Percentiles rank a stretch among this genome's conserved stretches.
Evolutionary conservation across 1,284 basidiomycete species (phyloP).

Genomic region (Boletus semigastroideus): DNA sequence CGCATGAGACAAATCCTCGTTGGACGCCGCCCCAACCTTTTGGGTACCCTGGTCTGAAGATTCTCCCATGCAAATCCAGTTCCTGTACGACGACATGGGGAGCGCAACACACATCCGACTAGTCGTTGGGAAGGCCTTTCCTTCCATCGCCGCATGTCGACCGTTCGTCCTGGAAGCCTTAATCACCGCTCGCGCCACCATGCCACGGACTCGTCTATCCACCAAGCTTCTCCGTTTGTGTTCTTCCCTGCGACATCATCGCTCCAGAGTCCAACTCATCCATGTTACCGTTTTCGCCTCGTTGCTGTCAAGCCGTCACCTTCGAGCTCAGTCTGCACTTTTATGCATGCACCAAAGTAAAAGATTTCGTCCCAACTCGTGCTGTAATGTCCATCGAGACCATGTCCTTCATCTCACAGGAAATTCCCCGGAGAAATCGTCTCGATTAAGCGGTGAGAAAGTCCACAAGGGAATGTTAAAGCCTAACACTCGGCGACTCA

Average conservation of each 20-base stretch:
- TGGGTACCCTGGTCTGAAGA: conserved; percentile 3
- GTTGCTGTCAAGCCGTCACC: conserved; percentile 18
- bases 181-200: conserved; percentile 35
- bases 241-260: conserved; percentile 33
- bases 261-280: conserved; percentile 17
- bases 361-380: not conserved
- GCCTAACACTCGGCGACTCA: conserved; percentile 11
- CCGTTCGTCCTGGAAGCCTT: conserved; percentile 32
- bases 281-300: conserved; percentile 13
- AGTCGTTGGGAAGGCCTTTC: conserved; percentile 20
- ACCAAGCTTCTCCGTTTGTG: conserved; percentile 24
- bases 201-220: conserved; percentile 21
- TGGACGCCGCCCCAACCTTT: conserved; percentile 5
- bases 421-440: conserved; percentile 5
- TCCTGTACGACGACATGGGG: conserved; percentile 9
- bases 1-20: conserved; percentile 16
- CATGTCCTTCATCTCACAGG: not conserved
- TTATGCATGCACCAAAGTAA: not conserved
- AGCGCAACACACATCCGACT: conserved; percentile 1
- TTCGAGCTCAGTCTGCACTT: conserved; percentile 5
- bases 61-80: conserved; percentile 32
- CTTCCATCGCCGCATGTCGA: conserved; percentile 28
- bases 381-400: not conserved
- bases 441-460: conserved; percentile 23
- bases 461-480: conserved; percentile 18